A percentile compares a stretch with the other conserved stretches of the same genome.
Evolutionary conservation across 2,329 filamentous ascomycete species (phyloP).

Genomic region (Sarocladiaceae sp.): DNA sequence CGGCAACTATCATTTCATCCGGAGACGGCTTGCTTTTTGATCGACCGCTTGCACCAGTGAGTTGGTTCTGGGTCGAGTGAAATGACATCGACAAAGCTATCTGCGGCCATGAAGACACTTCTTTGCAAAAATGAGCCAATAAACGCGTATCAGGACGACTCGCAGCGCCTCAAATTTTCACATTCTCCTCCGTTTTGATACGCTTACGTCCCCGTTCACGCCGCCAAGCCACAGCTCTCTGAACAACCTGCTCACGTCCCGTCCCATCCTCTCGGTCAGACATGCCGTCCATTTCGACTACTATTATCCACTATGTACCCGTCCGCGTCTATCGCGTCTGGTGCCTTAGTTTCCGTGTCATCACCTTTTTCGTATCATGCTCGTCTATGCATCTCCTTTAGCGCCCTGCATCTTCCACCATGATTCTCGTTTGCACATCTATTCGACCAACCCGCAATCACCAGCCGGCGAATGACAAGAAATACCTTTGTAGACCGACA

Average conservation of each 20-base stretch:
- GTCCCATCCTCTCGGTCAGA: neutral
- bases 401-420: neutral
- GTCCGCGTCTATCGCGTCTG: slow-evolving; percentile 8
- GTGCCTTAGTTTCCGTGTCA: neutral
- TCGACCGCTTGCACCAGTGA: no score
- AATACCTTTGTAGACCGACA: no score
- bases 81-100: no score
- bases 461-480: no score
- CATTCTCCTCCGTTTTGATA: no score
- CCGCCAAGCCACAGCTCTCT: no score
- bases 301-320: neutral
- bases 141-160: neutral
- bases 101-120: no score
- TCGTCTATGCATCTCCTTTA: neutral
- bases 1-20: neutral
- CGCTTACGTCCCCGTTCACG: no score
- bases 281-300: neutral
- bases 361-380: neutral
- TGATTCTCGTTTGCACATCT: no score
- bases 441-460: no score
- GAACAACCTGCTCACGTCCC: no score
- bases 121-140: neutral
- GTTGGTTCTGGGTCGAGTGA: no score
- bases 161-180: neutral
- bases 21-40: neutral